Percentiles rank a stretch among this genome's conserved stretches.
phyloP scores from a whole-genome alignment of 345 rosid genomes.

The Brassica napus region DNA sequence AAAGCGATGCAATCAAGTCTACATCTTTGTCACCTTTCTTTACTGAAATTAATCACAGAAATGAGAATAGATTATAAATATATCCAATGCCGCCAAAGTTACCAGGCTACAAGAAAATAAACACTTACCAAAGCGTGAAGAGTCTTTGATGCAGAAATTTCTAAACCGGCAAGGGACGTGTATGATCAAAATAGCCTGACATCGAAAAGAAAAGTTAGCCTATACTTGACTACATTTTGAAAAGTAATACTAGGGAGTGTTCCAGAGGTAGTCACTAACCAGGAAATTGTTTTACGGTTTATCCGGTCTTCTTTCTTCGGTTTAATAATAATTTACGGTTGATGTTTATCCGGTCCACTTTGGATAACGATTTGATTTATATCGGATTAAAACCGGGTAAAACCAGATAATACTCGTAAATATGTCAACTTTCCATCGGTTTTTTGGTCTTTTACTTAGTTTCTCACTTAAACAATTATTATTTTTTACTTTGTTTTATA shows the following conservation, averaged over 20 bases:
- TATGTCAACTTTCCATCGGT: no score
- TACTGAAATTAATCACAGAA: slow-evolving; percentile 48
- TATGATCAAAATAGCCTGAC: slow-evolving; percentile 83
- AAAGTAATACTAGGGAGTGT: not conserved
- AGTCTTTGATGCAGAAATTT: slow-evolving; percentile 62
- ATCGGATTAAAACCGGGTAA: no score
- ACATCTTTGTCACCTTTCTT: slow-evolving; percentile 71
- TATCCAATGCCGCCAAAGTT: not conserved
- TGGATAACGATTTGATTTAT: no score
- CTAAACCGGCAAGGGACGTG: slow-evolving; percentile 80
- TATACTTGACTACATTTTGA: not conserved
- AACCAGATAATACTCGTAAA: no score
- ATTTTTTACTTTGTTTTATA: no score
- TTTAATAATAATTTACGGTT: no score
- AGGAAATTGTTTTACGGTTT: slow-evolving; percentile 11
- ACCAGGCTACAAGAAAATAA: not conserved
- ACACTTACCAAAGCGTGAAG: slow-evolving; percentile 65
- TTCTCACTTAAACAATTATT: no score
- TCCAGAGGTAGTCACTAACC: slow-evolving; percentile 55
- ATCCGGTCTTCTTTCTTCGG: no score
- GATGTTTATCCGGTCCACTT: no score
- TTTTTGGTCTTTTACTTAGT: no score
- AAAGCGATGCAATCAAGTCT: slow-evolving; percentile 83
- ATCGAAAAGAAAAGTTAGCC: slow-evolving; percentile 21
- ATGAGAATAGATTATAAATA: not conserved